These are phyloP conservation scores for Vigna mungo DNA, from an alignment of 306 rosid species.

Conservation along the genomic window DNA sequence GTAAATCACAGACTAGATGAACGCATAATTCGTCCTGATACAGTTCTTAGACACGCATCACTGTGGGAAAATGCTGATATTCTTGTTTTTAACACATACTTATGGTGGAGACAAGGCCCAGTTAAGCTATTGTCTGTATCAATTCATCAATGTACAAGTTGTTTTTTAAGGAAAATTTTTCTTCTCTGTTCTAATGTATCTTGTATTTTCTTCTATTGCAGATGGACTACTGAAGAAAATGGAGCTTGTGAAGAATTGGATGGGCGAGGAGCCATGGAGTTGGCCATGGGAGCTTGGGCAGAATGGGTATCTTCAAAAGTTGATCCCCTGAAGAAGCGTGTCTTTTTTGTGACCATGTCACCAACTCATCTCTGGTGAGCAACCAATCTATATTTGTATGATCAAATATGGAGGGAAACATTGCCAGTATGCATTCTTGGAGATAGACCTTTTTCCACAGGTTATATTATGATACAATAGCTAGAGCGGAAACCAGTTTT, in stretches of 20 bases:
- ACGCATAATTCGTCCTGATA: slow-evolving; percentile 90
- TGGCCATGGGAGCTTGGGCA: slow-evolving; percentile 98
- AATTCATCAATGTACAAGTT: slow-evolving; percentile 10
- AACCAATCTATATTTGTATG: slow-evolving; percentile 9
- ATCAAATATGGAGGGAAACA: slow-evolving; percentile 1
- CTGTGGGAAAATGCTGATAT: slow-evolving; percentile 93
- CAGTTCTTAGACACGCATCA: slow-evolving; percentile 82
- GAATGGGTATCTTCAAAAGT: slow-evolving; percentile 84
- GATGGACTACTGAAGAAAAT: slow-evolving; percentile 79
- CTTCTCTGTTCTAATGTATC: slow-evolving; percentile 28
- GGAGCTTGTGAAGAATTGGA: slow-evolving; percentile 81
- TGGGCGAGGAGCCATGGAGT: slow-evolving; percentile 81
- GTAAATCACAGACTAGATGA: slow-evolving; percentile 88
- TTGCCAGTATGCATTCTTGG: slow-evolving; percentile 25
- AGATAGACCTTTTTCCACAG: slow-evolving; percentile 25
- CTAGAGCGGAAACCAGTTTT: background rate
- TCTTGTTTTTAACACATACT: slow-evolving; percentile 87
- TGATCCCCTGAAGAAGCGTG: slow-evolving; percentile 68
- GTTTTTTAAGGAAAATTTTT: slow-evolving; percentile 8
- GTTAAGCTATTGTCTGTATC: slow-evolving; percentile 89
- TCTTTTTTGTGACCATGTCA: slow-evolving; percentile 91
- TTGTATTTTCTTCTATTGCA: slow-evolving; percentile 45
- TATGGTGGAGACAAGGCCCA: slow-evolving; percentile 99
- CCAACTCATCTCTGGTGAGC: slow-evolving; percentile 96
- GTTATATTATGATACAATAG: slow-evolving; percentile 12